These are phyloP conservation scores for Phytophthora pinifolia DNA, from an alignment of 352 stramenopile species.

Conservation along the genomic window DNA sequence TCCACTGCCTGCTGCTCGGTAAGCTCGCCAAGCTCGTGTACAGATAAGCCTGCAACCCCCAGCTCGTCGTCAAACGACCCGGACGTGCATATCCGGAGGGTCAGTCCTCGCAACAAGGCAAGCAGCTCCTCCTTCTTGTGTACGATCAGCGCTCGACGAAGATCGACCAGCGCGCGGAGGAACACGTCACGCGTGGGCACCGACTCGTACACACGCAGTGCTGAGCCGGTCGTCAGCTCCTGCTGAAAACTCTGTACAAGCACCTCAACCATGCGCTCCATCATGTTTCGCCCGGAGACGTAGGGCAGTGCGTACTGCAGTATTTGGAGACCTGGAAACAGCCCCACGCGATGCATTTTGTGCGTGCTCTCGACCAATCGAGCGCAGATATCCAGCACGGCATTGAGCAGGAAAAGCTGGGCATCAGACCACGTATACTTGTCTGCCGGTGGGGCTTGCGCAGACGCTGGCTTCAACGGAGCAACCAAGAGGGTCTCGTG, in stretches of 20 bases:
- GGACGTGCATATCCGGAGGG: conserved; percentile 72
- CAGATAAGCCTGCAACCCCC: conserved; percentile 42
- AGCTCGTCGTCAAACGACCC: conserved; percentile 74
- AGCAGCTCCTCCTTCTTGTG: conserved; percentile 46
- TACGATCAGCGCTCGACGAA: conserved; percentile 62
- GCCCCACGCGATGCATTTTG: conserved; percentile 68
- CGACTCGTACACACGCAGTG: conserved; percentile 66
- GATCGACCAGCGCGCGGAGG: conserved; percentile 67
- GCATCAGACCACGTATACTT: conserved; percentile 57
- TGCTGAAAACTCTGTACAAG: conserved; percentile 77
- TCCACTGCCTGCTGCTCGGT: conserved; percentile 59
- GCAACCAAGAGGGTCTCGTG: conserved; percentile 59
- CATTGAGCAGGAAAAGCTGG: conserved; percentile 70
- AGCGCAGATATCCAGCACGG: conserved; percentile 71
- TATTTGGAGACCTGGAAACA: conserved; percentile 71
- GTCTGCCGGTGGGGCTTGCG: not conserved
- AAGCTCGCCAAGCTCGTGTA: conserved; percentile 57
- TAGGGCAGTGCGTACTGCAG: conserved; percentile 60
- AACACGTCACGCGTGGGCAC: conserved; percentile 76
- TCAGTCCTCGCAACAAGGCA: conserved; percentile 48
- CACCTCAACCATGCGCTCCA: conserved; percentile 56
- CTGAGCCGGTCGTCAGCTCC: conserved; percentile 65
- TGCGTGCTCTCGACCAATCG: conserved; percentile 78
- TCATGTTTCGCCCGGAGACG: conserved; percentile 34
- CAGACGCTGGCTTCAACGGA: conserved; percentile 33